Percentiles rank a stretch among this genome's conserved stretches.
Evolutionary conservation across 495 filamentous ascomycete genomes (phyloP).

Genomic region (Massariosphaeria phaeospora): DNA sequence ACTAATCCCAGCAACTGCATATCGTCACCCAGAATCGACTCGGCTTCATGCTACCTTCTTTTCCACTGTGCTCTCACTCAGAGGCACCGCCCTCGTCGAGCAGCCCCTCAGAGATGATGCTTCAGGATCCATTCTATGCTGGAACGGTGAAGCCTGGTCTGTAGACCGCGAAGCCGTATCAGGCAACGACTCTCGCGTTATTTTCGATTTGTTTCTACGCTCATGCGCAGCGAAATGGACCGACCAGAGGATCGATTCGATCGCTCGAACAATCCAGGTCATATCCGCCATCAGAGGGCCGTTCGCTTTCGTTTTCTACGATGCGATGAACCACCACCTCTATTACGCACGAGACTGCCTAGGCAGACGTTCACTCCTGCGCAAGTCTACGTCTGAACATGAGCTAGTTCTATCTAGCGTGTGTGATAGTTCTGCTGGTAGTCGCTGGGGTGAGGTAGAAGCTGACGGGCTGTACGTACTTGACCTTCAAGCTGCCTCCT

Average conservation of each 20-base stretch:
- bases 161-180: conserved; percentile 51
- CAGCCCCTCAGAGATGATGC: conserved; percentile 66
- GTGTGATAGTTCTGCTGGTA: conserved; percentile 50
- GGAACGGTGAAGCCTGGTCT: conserved; percentile 98
- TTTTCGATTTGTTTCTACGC: conserved; percentile 59
- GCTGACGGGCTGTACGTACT: conserved; percentile 70
- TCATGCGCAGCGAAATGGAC: neutral
- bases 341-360: conserved; percentile 83
- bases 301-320: conserved; percentile 87
- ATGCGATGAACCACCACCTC: conserved; percentile 54
- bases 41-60: conserved; percentile 55
- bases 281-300: conserved; percentile 70
- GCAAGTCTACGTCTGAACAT: conserved; percentile 43
- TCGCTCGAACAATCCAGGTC: conserved; percentile 46
- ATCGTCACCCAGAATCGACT: conserved; percentile 2
- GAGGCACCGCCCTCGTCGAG: conserved; percentile 62
- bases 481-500: conserved; percentile 44
- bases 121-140: conserved; percentile 76
- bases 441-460: conserved; percentile 71
- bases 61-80: conserved; percentile 80
- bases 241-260: neutral
- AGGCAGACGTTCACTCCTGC: conserved; percentile 76
- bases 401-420: conserved; percentile 71
- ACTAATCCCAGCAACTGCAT: neutral
- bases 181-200: conserved; percentile 71